These are phyloP conservation scores for Hyparrhenia diplandra DNA, from an alignment of 176 grass and related monocot genomes.

Conservation along the genomic window DNA sequence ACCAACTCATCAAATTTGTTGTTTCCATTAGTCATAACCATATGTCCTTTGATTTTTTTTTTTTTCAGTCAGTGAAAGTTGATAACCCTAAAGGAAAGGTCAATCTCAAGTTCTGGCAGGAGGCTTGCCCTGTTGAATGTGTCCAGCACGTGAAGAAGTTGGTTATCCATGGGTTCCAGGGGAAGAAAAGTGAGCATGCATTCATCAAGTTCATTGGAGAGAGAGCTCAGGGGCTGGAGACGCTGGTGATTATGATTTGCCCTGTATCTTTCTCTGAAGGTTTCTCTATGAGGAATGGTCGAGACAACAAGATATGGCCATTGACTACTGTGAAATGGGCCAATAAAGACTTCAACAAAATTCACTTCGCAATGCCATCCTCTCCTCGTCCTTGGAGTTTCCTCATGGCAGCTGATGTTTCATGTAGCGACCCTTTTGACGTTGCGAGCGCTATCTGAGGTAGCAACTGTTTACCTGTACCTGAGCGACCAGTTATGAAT, in stretches of 20 bases:
- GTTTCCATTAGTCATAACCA: background rate
- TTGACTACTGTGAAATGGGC: background rate
- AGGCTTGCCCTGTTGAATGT: background rate
- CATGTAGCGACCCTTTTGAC: constrained; percentile 11
- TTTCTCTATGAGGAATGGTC: too few species aligned
- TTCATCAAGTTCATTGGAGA: background rate
- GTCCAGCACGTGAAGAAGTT: background rate
- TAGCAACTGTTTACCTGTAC: background rate
- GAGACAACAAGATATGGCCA: background rate
- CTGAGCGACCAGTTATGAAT: background rate
- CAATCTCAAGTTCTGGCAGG: background rate
- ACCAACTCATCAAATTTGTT: background rate
- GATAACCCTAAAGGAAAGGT: background rate
- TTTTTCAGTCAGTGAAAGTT: background rate
- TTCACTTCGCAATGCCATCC: background rate
- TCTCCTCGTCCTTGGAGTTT: background rate
- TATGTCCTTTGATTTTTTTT: background rate
- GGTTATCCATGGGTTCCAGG: background rate
- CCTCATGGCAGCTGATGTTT: background rate
- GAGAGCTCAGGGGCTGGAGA: background rate
- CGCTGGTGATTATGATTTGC: background rate
- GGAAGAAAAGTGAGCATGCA: background rate
- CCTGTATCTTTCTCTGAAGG: too few species aligned
- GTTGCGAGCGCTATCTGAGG: background rate
- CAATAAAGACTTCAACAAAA: background rate